Conservation (phyloP, 179 eudicot genomes). For the Drosera spatulata region DNA sequence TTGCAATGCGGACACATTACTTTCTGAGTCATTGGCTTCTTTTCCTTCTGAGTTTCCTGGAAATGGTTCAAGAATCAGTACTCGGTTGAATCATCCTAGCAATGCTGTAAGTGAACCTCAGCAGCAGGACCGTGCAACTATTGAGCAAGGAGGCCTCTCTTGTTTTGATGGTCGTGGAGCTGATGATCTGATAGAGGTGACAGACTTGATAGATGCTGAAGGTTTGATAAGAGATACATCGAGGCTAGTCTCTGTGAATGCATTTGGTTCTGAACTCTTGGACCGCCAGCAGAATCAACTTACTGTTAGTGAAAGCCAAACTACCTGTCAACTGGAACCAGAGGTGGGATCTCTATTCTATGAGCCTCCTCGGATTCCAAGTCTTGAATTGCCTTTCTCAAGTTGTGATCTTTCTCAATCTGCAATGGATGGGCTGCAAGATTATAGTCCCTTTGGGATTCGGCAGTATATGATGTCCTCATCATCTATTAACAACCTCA, state of each 20-base stretch:
- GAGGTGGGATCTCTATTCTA: constrained; percentile 64
- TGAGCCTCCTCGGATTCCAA: constrained; percentile 93
- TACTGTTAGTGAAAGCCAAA: constrained; percentile 19
- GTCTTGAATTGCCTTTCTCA: constrained; percentile 81
- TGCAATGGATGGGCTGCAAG: constrained; percentile 46
- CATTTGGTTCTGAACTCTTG: constrained; percentile 24
- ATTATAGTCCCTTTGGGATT: constrained; percentile 85
- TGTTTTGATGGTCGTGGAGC: constrained; percentile 22
- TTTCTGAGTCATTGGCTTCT: constrained; percentile 14
- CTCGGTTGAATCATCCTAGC: constrained; percentile 24
- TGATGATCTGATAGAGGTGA: constrained; percentile 12
- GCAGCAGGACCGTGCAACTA: constrained; percentile 22
- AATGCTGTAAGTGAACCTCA: constrained; percentile 18
- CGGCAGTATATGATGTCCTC: constrained; percentile 57
- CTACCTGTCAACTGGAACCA: constrained; percentile 15
- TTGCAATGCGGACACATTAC: constrained; percentile 24
- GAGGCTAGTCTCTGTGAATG: constrained; percentile 41
- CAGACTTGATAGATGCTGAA: constrained; percentile 18
- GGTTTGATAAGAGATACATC: constrained; percentile 19
- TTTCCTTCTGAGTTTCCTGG: constrained; percentile 14
- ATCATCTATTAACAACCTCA: constrained; percentile 22
- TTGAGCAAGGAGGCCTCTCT: constrained; percentile 21
- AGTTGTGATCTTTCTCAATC: constrained; percentile 88
- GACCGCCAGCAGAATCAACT: constrained; percentile 17
- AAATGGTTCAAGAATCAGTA: constrained; percentile 18